Percentiles rank a stretch among this genome's conserved stretches.
Conservation (phyloP, 2,329 filamentous ascomycete genomes). For the Penicillium sp. region DNA sequence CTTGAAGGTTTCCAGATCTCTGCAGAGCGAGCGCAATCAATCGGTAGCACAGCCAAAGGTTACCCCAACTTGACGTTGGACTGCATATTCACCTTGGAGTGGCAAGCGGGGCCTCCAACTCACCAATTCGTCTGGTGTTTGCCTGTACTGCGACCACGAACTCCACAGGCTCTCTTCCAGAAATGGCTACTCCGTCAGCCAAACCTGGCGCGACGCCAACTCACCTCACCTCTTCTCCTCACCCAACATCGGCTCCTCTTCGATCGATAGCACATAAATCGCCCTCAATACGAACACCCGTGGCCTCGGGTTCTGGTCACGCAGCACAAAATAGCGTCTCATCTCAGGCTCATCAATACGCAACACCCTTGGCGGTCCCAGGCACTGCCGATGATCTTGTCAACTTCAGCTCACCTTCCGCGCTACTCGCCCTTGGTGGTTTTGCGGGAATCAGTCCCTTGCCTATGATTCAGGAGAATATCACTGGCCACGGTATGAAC, state of each 20-base stretch:
- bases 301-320: constrained; percentile 33
- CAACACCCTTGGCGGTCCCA: constrained; percentile 38
- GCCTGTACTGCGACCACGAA: too few relatives aligned
- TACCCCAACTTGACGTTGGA: too few relatives aligned
- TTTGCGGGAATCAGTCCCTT: constrained; percentile 39
- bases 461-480: constrained; percentile 32
- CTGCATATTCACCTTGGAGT: not conserved
- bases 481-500: constrained; percentile 33
- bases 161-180: not conserved
- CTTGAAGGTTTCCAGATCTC: not conserved
- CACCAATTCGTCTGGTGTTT: too few relatives aligned
- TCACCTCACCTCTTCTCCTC: constrained; percentile 41
- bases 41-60: too few relatives aligned
- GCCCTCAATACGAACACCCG: constrained; percentile 41
- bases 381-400: constrained; percentile 37
- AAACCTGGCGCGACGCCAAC: constrained; percentile 41
- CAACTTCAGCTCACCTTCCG: constrained; percentile 42
- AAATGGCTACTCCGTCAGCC: constrained; percentile 43
- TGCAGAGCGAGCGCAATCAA: not conserved
- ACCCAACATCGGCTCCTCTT: constrained; percentile 37
- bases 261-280: constrained; percentile 41
- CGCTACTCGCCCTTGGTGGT: constrained; percentile 40
- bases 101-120: too few relatives aligned
- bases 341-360: constrained; percentile 34
- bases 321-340: constrained; percentile 31